A percentile compares a stretch with the other conserved stretches of the same genome.
Evolutionary conservation across 768 basidiomycete genomes (phyloP).

Genomic region (Nevesoporus exiguus): DNA sequence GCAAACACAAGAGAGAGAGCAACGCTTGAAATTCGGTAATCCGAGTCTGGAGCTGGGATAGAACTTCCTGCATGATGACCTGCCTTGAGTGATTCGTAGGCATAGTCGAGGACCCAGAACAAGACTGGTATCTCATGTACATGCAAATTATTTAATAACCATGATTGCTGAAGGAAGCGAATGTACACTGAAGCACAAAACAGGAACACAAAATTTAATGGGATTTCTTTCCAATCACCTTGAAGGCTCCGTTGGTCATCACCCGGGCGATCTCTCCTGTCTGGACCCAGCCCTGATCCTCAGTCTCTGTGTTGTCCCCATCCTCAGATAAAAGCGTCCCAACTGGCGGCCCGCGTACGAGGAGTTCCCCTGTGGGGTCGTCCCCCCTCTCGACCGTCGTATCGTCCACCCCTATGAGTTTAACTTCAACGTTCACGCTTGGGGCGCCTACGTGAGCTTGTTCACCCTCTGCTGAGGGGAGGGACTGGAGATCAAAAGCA

Average conservation of each 20-base stretch:
- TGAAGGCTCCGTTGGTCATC: conserved; percentile 68
- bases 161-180: not conserved
- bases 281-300: conserved; percentile 42
- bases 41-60: conserved; percentile 44
- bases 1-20: conserved; percentile 52
- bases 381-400: conserved; percentile 56
- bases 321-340: conserved; percentile 42
- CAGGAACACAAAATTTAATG: not conserved
- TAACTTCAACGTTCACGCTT: conserved; percentile 79
- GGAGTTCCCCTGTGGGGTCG: conserved; percentile 60
- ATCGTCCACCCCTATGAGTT: conserved; percentile 70
- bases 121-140: not conserved
- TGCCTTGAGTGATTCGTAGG: conserved; percentile 4
- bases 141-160: not conserved
- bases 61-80: conserved; percentile 31
- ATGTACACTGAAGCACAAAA: not conserved
- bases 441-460: conserved; percentile 70
- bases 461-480: conserved; percentile 40
- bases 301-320: conserved; percentile 37
- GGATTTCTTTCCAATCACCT: conserved; percentile 20
- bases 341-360: conserved; percentile 72
- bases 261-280: conserved; percentile 46
- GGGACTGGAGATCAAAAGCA: conserved; percentile 79
- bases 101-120: conserved; percentile 5
- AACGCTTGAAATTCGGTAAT: conserved; percentile 50